Evolutionary conservation across 1,284 basidiomycete species (phyloP), one percentile per base, ranked within the genome.

Genomic region (Papiliotrema nemorosa): DNA sequence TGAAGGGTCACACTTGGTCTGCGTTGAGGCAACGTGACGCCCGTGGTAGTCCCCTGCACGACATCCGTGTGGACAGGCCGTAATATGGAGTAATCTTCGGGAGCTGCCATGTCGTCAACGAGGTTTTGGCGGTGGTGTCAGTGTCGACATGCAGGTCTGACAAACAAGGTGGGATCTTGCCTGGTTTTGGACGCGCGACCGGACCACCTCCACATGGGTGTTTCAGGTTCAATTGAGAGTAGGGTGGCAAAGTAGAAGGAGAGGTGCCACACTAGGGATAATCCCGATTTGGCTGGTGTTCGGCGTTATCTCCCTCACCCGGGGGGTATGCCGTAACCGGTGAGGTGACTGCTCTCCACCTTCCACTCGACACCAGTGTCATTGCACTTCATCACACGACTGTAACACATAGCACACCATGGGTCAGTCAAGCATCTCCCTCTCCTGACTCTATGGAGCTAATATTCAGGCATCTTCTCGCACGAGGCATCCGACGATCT

Each of bases 401-500:
- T 41, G 6, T n/a, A 16, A n/a, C 4, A 41, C 37, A 47, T 26
- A 50, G 21, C 24, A 43, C 40, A 55, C 12, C 34, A 60, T 62
- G 57, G 55, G 58, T 52, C 26, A 56, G 57, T 34, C 9, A 20
- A 13, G 21, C 26, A 43, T 21, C 29, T 16, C 22, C 13, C n/a
- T 13, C 33, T 42, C 13, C 6, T 27, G 14, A 20, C n/a, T 35
- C 18, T 14, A 20, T 13, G 21, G 27, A 22, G 48, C 50, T 41
- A 22, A 53, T n/a, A n/a, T 20, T 1, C 47, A 69, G 67, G 67
- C 39, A 44, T 69, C 47, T 69, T 69, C 52, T 50, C 57, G 26
- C 45, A 63, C 60, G 46, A 57, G 47, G 58, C 54, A 22, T 46
- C 52, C 22, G 60, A 68, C 54, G 81, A 82, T 59, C 73, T 92